Percentiles rank a stretch among this genome's conserved stretches.
Conservation (phyloP, 1,284 basidiomycete genomes). For the Microbotryum lychnidis-dioicae region DNA sequence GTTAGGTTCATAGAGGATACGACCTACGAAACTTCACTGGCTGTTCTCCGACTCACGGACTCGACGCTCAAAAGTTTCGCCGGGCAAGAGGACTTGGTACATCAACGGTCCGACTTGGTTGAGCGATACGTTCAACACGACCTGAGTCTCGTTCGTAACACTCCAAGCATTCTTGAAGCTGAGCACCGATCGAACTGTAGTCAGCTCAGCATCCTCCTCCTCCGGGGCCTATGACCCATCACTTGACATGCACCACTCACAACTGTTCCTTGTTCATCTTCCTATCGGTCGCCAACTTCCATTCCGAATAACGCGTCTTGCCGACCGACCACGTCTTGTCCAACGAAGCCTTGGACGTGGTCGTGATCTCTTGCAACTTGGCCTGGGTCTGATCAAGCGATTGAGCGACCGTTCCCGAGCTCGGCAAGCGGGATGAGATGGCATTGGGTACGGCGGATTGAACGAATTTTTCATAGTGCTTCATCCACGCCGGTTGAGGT, state of each 20-base stretch:
- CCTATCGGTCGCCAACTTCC: background rate
- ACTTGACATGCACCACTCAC: background rate
- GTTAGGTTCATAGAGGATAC: background rate
- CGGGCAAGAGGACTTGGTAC: conserved; percentile 20
- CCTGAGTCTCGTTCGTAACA: conserved; percentile 23
- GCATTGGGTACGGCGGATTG: background rate
- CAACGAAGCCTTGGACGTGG: background rate
- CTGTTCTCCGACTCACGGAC: conserved; percentile 11
- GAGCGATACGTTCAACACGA: conserved; percentile 26
- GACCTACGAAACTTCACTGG: background rate
- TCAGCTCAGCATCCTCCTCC: background rate
- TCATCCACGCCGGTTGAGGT: conserved; percentile 1
- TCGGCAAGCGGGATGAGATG: background rate
- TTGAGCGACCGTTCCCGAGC: background rate
- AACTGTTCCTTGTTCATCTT: background rate
- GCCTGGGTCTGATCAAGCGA: conserved; percentile 1
- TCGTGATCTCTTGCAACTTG: conserved; percentile 2
- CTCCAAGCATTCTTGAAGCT: conserved; percentile 7
- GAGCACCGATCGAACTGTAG: background rate
- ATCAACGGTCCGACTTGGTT: conserved; percentile 27
- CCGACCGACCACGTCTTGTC: background rate
- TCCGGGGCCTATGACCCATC: background rate
- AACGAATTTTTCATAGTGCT: conserved; percentile 13
- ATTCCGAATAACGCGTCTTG: background rate
- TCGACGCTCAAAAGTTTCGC: conserved; percentile 24